phyloP scores from a whole-genome alignment of 345 rosid species.

The Adansonia digitata region DNA sequence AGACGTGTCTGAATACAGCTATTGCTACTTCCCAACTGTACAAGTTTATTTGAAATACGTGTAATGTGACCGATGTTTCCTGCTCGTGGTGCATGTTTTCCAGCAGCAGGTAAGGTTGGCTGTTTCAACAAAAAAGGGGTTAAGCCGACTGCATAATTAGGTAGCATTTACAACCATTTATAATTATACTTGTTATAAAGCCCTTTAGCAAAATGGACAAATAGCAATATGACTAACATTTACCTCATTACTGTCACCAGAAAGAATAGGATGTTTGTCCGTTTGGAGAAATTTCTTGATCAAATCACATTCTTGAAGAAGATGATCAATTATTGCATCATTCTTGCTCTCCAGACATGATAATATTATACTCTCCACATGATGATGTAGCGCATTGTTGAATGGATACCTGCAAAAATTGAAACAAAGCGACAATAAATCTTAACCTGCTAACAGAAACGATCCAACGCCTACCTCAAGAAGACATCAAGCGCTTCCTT shows the following conservation, averaged over 20 bases:
- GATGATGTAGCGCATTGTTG: conserved; percentile 96
- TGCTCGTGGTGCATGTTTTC: conserved; percentile 66
- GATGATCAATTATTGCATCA: conserved; percentile 54
- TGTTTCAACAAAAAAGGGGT: conserved; percentile 30
- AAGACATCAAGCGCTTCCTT: conserved; percentile 4
- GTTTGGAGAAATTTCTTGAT: conserved; percentile 67
- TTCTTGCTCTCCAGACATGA: conserved; percentile 84
- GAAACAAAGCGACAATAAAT: conserved; percentile 8
- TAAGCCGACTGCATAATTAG: conserved; percentile 59
- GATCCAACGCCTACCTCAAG: neutral
- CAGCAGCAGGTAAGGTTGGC: conserved; percentile 76
- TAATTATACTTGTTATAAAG: neutral
- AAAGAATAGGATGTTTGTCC: conserved; percentile 60
- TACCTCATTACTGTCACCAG: conserved; percentile 53
- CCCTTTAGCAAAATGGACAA: neutral
- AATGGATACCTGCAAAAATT: conserved; percentile 74
- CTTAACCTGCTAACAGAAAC: conserved; percentile 17
- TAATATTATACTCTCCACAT: conserved; percentile 77
- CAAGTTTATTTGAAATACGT: conserved; percentile 73
- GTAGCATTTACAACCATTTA: neutral
- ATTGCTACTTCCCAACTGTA: conserved; percentile 64
- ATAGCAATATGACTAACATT: neutral
- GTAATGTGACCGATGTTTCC: conserved; percentile 94
- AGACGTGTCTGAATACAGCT: conserved; percentile 51
- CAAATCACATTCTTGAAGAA: conserved; percentile 76